Evolutionary conservation across 768 basidiomycete species (phyloP).

Genomic region (Boletus coccyginus): DNA sequence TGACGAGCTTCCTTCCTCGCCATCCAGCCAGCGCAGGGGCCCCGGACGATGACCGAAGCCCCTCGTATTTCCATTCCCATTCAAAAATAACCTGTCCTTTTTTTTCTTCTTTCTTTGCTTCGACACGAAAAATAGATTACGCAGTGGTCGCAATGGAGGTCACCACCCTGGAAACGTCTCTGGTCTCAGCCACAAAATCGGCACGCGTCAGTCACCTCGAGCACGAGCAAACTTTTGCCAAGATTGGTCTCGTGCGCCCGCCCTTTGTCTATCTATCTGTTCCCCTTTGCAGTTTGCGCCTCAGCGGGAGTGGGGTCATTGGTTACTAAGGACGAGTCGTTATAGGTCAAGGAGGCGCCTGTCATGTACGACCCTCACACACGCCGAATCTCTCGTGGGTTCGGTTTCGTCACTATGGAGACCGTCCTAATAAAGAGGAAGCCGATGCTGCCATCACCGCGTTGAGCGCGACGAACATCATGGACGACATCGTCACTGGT

Average conservation of each 20-base stretch:
- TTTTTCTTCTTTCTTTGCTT: neutral
- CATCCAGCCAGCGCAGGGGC: slow-evolving; percentile 78
- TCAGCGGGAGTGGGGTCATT: neutral
- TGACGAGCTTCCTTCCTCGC: slow-evolving; percentile 53
- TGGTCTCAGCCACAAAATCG: slow-evolving; percentile 57
- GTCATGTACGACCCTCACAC: slow-evolving; percentile 72
- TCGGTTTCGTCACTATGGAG: slow-evolving; percentile 90
- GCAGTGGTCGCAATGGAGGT: slow-evolving; percentile 30
- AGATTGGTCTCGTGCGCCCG: slow-evolving; percentile 74
- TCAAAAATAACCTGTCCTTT: neutral
- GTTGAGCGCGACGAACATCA: slow-evolving; percentile 77
- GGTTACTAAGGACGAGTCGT: neutral
- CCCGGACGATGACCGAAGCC: slow-evolving; percentile 55
- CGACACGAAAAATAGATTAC: neutral
- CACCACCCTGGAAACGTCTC: slow-evolving; percentile 66
- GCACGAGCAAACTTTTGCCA: slow-evolving; percentile 83
- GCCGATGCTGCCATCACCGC: slow-evolving; percentile 89
- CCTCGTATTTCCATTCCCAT: neutral
- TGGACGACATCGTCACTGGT: slow-evolving; percentile 83
- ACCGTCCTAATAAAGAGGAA: slow-evolving; percentile 77
- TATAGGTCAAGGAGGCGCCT: slow-evolving; percentile 58
- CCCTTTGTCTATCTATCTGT: neutral
- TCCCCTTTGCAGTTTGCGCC: neutral
- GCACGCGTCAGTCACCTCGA: slow-evolving; percentile 87
- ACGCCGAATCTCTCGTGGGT: slow-evolving; percentile 72